Evolutionary conservation across 495 filamentous ascomycete genomes (phyloP).

Genomic region (Rusavskia elegans): DNA sequence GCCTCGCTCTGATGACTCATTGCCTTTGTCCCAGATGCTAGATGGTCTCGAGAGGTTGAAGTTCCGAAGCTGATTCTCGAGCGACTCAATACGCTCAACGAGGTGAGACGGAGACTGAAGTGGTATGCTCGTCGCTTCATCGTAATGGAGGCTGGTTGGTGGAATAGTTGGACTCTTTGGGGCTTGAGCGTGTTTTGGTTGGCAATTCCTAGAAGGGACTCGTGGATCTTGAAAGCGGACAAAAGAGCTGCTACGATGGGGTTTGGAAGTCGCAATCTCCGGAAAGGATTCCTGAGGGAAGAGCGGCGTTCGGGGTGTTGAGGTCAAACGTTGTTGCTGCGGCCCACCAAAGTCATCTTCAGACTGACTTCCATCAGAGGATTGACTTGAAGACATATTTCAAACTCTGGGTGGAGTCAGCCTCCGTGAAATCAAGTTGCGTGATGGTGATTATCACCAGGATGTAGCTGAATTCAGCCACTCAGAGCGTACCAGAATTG

Average conservation of each 20-base stretch:
- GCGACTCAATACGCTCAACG: conserved; percentile 1
- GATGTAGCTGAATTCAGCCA: no score
- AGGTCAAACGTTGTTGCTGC: not conserved
- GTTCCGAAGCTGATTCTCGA: conserved; percentile 3
- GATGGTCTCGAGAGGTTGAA: not conserved
- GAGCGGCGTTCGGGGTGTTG: not conserved
- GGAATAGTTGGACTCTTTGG: not conserved
- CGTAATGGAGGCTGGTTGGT: not conserved
- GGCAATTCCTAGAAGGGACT: not conserved
- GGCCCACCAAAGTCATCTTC: not conserved
- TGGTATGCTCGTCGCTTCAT: not conserved
- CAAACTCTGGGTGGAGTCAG: no score
- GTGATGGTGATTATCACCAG: no score
- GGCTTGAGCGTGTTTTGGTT: not conserved
- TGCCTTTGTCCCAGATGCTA: conserved; percentile 3
- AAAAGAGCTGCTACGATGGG: not conserved
- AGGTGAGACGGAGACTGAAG: not conserved
- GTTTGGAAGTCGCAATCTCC: not conserved
- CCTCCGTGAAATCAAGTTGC: not conserved
- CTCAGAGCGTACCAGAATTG: no score
- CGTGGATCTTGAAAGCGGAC: not conserved
- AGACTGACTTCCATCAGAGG: not conserved
- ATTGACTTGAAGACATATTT: not conserved
- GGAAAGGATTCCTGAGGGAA: not conserved
- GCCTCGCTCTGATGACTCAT: conserved; percentile 6